Percentiles rank a stretch among this genome's conserved stretches.
Evolutionary conservation across 805 yeast genomes (phyloP).

Genomic region (Wickerhamiella cacticola): DNA sequence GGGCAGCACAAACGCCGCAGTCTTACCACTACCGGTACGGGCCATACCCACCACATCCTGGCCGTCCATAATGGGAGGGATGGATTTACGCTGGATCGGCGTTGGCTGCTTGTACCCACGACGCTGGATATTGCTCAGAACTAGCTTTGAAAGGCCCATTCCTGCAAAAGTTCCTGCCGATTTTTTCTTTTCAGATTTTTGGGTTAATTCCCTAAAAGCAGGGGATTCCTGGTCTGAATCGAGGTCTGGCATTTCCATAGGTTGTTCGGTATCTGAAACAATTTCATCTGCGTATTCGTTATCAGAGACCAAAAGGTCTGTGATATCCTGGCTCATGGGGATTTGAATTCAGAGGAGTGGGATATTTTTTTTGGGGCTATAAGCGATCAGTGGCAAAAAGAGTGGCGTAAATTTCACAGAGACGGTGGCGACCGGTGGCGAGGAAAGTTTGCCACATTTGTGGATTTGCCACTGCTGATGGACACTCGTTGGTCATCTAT

Average conservation of each 20-base stretch:
- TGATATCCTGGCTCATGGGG: constrained; percentile 10
- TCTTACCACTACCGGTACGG: constrained; percentile 95
- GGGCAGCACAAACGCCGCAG: constrained; percentile 92
- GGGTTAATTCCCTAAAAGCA: constrained; percentile 20
- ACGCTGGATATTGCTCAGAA: constrained; percentile 56
- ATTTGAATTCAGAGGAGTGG: no score
- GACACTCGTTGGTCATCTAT: background rate
- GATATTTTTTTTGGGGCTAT: no score
- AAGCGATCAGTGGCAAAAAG: no score
- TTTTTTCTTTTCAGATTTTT: constrained; percentile 20
- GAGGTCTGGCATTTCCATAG: constrained; percentile 30
- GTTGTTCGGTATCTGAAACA: constrained; percentile 7
- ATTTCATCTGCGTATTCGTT: constrained; percentile 12
- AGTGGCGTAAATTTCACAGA: no score
- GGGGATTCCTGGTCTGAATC: constrained; percentile 35
- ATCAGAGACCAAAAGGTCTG: constrained; percentile 16
- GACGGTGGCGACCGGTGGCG: no score
- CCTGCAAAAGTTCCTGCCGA: constrained; percentile 68
- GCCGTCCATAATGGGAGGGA: constrained; percentile 75
- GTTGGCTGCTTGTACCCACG: constrained; percentile 94
- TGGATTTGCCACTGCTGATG: no score
- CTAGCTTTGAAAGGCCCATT: constrained; percentile 68
- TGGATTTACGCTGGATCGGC: constrained; percentile 92
- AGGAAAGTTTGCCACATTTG: no score
- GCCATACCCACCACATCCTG: constrained; percentile 99